phyloP scores from a whole-genome alignment of 2,329 filamentous ascomycete genomes.

The Lasiodiplodia gonubiensis region DNA sequence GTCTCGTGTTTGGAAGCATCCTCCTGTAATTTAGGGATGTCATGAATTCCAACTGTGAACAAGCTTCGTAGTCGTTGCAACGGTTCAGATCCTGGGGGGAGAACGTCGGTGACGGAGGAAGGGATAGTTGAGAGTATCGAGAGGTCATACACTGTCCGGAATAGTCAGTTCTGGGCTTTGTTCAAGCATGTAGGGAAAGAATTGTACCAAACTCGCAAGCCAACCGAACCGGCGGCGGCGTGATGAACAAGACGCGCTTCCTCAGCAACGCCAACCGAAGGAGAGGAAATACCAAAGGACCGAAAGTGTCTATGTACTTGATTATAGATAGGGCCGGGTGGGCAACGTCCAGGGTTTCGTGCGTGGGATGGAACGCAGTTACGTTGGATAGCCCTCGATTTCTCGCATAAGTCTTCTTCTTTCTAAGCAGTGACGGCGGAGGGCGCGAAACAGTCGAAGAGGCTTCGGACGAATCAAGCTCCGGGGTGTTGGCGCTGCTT shows the following conservation, averaged over 20 bases:
- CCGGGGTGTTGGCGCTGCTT: constrained; percentile 8
- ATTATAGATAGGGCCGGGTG: constrained; percentile 88
- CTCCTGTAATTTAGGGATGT: constrained; percentile 78
- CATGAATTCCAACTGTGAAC: constrained; percentile 93
- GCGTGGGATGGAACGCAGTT: constrained; percentile 61
- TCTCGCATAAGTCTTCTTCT: constrained; percentile 35
- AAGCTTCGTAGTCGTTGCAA: constrained; percentile 74
- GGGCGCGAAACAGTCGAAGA: constrained; percentile 21
- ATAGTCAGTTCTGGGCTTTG: not conserved
- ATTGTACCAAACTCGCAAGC: constrained; percentile 84
- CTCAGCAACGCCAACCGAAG: constrained; percentile 85
- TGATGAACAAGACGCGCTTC: constrained; percentile 86
- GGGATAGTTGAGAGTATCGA: constrained; percentile 93
- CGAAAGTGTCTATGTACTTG: constrained; percentile 79
- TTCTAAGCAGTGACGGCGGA: constrained; percentile 29
- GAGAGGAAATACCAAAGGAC: constrained; percentile 89
- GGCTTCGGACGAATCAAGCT: constrained; percentile 13
- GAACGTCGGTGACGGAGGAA: constrained; percentile 69
- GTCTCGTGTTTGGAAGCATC: constrained; percentile 54
- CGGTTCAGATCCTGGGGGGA: constrained; percentile 67
- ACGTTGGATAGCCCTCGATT: constrained; percentile 56
- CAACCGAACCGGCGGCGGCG: constrained; percentile 81
- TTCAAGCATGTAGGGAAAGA: not conserved
- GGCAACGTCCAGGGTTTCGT: constrained; percentile 72
- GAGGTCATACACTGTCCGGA: constrained; percentile 79